Evolutionary conservation across 805 yeast genomes (phyloP).

Genomic region (Schizosaccharomyces octosporus): DNA sequence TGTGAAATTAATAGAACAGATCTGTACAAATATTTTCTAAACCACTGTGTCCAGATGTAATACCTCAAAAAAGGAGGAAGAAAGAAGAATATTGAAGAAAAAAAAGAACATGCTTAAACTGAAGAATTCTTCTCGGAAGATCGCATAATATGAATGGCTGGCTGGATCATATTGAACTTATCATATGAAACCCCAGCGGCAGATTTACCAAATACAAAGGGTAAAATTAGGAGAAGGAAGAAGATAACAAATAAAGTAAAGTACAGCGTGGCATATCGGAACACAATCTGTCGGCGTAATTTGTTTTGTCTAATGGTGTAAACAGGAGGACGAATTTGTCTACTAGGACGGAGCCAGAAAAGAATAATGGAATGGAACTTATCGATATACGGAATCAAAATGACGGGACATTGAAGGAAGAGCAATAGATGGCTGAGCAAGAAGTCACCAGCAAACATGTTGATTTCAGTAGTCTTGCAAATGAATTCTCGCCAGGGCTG

Average conservation of each 20-base stretch:
- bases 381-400: slow-evolving; percentile 69
- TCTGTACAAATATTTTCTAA: too few relatives aligned
- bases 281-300: slow-evolving; percentile 90
- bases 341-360: slow-evolving; percentile 94
- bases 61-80: too few relatives aligned
- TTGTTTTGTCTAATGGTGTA: slow-evolving; percentile 88
- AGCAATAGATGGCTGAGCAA: slow-evolving; percentile 71
- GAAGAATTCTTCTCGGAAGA: not conserved
- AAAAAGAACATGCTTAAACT: not conserved
- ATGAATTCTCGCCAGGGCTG: slow-evolving; percentile 89
- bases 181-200: not conserved
- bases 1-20: too few relatives aligned
- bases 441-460: slow-evolving; percentile 92
- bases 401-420: slow-evolving; percentile 69
- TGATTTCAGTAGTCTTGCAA: slow-evolving; percentile 81
- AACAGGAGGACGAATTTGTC: slow-evolving; percentile 94
- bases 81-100: not conserved
- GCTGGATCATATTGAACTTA: not conserved
- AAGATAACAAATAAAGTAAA: slow-evolving; percentile 44
- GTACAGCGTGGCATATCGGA: slow-evolving; percentile 70
- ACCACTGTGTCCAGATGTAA: too few relatives aligned
- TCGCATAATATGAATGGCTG: not conserved
- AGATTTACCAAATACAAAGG: slow-evolving; percentile 35
- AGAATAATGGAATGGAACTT: slow-evolving; percentile 95
- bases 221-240: slow-evolving; percentile 61